These are phyloP conservation scores for Cordyceps farinosa DNA, from an alignment of 2,329 filamentous ascomycete genomes.

Conservation along the genomic window DNA sequence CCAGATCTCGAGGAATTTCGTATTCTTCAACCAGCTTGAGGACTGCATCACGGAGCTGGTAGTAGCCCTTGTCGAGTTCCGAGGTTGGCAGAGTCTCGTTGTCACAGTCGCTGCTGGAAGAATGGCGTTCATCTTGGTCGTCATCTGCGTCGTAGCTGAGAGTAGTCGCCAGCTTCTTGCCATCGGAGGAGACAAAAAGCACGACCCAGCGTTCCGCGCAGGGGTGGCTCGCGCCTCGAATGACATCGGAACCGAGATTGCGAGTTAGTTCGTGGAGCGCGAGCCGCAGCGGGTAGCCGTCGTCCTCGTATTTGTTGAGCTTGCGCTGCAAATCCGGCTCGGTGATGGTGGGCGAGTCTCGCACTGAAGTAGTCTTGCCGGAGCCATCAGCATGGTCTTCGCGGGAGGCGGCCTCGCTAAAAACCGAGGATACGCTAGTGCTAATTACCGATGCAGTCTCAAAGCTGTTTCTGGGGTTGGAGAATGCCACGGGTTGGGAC, in stretches of 20 bases:
- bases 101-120: conserved; percentile 55
- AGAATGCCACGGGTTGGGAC: conserved; percentile 65
- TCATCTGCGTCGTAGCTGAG: conserved; percentile 69
- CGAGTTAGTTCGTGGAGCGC: conserved; percentile 70
- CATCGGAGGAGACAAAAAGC: conserved; percentile 72
- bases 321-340: conserved; percentile 43
- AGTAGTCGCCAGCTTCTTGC: conserved; percentile 63
- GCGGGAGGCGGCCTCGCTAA: conserved; percentile 64
- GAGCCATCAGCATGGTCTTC: conserved; percentile 60
- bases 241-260: conserved; percentile 58
- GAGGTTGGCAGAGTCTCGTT: conserved; percentile 59
- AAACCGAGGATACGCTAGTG: conserved; percentile 67
- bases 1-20: conserved; percentile 67
- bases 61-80: conserved; percentile 74
- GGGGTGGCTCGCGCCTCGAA: conserved; percentile 69
- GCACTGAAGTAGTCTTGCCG: conserved; percentile 45
- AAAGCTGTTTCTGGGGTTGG: conserved; percentile 51
- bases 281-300: conserved; percentile 61
- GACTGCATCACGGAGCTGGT: conserved; percentile 76
- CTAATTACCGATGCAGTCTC: conserved; percentile 70
- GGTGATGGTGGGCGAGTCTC: conserved; percentile 51
- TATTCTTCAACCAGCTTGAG: conserved; percentile 78
- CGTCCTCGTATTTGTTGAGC: conserved; percentile 56
- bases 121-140: conserved; percentile 57
- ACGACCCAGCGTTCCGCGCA: conserved; percentile 82